These are phyloP conservation scores for Corynascus novoguineensis DNA, from an alignment of 495 filamentous ascomycete genomes.

Conservation along the genomic window DNA sequence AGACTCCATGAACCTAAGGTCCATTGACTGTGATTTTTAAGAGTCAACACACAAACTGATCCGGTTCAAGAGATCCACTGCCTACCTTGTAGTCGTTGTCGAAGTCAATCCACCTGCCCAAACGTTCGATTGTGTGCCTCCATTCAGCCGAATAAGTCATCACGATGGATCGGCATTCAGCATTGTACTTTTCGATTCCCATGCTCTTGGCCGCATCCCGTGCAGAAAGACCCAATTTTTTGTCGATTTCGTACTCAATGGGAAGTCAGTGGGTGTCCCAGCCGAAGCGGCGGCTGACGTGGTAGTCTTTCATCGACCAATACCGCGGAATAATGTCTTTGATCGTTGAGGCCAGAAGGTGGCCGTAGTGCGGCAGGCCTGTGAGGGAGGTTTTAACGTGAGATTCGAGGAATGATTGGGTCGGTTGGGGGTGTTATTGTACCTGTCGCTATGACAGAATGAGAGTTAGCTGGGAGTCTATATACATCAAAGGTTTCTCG, in stretches of 20 bases:
- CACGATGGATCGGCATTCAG: slow-evolving; percentile 81
- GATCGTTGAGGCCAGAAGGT: slow-evolving; percentile 84
- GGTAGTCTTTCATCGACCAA: slow-evolving; percentile 91
- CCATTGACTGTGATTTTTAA: slow-evolving; percentile 65
- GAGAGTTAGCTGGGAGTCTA: background rate
- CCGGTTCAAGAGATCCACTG: background rate
- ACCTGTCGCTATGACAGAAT: slow-evolving; percentile 6
- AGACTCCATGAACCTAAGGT: slow-evolving; percentile 83
- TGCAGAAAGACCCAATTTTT: slow-evolving; percentile 78
- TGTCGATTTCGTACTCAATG: slow-evolving; percentile 94
- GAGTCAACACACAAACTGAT: background rate
- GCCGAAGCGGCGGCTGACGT: slow-evolving; percentile 61
- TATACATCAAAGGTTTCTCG: background rate
- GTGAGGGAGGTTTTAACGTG: slow-evolving; percentile 22
- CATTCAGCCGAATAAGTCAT: slow-evolving; percentile 85
- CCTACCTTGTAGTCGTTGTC: slow-evolving; percentile 81
- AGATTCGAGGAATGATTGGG: too few species aligned
- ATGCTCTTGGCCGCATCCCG: slow-evolving; percentile 75
- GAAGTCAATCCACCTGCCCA: slow-evolving; percentile 94
- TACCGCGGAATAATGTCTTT: slow-evolving; percentile 92
- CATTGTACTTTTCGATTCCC: slow-evolving; percentile 83
- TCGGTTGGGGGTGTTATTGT: background rate
- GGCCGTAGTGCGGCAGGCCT: slow-evolving; percentile 85
- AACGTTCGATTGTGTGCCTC: slow-evolving; percentile 77
- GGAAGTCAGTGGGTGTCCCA: slow-evolving; percentile 92